Conservation (phyloP, 2,329 filamentous ascomycete genomes). For the Colletotrichum gigasporum region DNA sequence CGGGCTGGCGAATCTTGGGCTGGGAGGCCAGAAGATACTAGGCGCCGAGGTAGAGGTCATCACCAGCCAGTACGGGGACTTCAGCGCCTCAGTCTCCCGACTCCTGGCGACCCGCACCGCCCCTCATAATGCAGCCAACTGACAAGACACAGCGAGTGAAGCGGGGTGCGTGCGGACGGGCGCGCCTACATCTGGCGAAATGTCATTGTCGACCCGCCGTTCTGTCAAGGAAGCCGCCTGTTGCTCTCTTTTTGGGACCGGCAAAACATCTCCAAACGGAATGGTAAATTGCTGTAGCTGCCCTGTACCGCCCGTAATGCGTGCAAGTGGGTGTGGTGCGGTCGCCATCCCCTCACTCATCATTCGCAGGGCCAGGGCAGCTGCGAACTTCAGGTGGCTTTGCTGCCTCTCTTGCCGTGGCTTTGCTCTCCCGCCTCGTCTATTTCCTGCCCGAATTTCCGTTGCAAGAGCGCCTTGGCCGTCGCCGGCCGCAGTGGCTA, state of each 20-base stretch:
- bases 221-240: neutral
- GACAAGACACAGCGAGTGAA: too few species aligned
- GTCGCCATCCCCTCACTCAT: conserved; percentile 1
- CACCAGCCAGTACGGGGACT: neutral
- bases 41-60: neutral
- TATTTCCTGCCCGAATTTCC: neutral
- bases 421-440: neutral
- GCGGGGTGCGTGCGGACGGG: too few species aligned
- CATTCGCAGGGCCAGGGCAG: conserved; percentile 13
- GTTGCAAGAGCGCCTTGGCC: too few species aligned
- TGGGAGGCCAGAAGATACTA: neutral
- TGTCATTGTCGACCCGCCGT: neutral
- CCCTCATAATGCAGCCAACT: too few species aligned
- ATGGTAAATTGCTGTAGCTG: conserved; percentile 11
- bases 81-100: neutral
- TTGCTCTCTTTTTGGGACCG: neutral
- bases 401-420: conserved; percentile 3
- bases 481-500: too few species aligned
- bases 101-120: too few species aligned
- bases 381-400: conserved; percentile 30
- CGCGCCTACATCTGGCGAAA: neutral
- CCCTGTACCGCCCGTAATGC: neutral
- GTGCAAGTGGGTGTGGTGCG: neutral
- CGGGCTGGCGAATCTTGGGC: conserved; percentile 1
- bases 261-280: neutral